These are phyloP conservation scores for Stereum hirsutum DNA, from an alignment of 1,284 basidiomycete species.

Conservation along the genomic window DNA sequence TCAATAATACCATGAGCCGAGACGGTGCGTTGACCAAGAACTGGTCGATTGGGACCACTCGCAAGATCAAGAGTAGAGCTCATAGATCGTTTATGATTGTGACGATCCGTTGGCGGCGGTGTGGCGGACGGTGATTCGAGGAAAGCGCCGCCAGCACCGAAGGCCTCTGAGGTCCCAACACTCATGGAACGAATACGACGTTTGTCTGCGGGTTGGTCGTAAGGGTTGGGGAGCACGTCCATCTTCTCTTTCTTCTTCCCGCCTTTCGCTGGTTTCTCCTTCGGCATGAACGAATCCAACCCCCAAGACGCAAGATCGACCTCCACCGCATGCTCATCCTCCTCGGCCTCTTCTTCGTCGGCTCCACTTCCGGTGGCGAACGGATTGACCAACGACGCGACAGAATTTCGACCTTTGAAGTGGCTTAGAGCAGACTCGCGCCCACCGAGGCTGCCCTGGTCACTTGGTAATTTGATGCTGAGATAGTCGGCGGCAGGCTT, in stretches of 20 bases:
- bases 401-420: slow-evolving; percentile 29
- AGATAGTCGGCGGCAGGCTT: slow-evolving; percentile 55
- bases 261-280: slow-evolving; percentile 36
- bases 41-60: slow-evolving; percentile 24
- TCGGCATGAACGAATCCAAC: slow-evolving; percentile 63
- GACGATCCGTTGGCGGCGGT: slow-evolving; percentile 17
- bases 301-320: slow-evolving; percentile 81
- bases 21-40: slow-evolving; percentile 30
- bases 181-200: slow-evolving; percentile 46
- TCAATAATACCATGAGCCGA: slow-evolving; percentile 42
- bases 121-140: slow-evolving; percentile 28
- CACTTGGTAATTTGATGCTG: slow-evolving; percentile 56
- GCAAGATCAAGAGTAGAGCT: slow-evolving; percentile 48
- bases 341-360: slow-evolving; percentile 36
- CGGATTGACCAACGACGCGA: slow-evolving; percentile 59
- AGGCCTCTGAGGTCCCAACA: slow-evolving; percentile 46
- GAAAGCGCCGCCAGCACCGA: slow-evolving; percentile 36
- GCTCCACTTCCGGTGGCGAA: slow-evolving; percentile 53
- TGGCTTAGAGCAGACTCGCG: slow-evolving; percentile 37
- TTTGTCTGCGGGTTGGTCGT: slow-evolving; percentile 29
- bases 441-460: slow-evolving; percentile 35
- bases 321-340: slow-evolving; percentile 40
- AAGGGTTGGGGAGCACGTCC: slow-evolving; percentile 39
- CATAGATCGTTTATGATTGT: slow-evolving; percentile 36
- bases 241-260: slow-evolving; percentile 30